A percentile compares a stretch with the other conserved stretches of the same genome.
phyloP scores from a whole-genome alignment of 164 flowering plant species.

The Vitis cinerea region DNA sequence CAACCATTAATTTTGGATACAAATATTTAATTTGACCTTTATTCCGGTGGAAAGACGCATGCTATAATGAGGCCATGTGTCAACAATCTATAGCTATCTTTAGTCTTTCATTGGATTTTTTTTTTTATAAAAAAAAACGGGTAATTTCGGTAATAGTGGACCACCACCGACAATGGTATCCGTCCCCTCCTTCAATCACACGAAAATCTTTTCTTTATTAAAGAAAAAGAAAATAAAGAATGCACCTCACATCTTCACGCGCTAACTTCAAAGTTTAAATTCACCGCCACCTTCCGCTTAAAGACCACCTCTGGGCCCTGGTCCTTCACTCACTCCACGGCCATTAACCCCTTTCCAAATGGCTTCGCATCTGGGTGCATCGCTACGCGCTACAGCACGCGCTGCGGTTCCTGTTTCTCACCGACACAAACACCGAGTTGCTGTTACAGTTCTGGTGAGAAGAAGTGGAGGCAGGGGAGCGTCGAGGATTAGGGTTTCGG shows the following conservation, averaged over 20 bases:
- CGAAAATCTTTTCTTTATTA: too few relatives aligned
- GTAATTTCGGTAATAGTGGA: too few relatives aligned
- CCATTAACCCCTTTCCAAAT: conserved; percentile 3
- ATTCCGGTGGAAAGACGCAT: too few relatives aligned
- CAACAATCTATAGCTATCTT: too few relatives aligned
- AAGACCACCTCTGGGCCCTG: neutral
- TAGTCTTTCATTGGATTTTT: too few relatives aligned
- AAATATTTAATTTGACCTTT: too few relatives aligned
- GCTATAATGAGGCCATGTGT: too few relatives aligned
- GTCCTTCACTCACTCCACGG: conserved; percentile 13
- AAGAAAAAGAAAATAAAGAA: too few relatives aligned
- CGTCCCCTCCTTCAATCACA: too few relatives aligned
- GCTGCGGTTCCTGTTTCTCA: conserved; percentile 9
- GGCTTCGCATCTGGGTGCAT: conserved; percentile 26
- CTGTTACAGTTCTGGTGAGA: neutral
- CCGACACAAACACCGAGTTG: neutral
- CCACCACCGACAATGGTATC: too few relatives aligned
- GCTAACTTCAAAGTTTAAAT: conserved; percentile 4
- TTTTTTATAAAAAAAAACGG: too few relatives aligned
- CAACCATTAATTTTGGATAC: too few relatives aligned
- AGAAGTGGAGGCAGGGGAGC: neutral
- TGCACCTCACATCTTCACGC: neutral
- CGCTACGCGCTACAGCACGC: conserved; percentile 24
- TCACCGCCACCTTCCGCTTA: neutral
- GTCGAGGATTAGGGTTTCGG: conserved; percentile 31